Evolutionary conservation across 2,329 filamentous ascomycete genomes (phyloP).

Genomic region (Fusarium coffeatum): DNA sequence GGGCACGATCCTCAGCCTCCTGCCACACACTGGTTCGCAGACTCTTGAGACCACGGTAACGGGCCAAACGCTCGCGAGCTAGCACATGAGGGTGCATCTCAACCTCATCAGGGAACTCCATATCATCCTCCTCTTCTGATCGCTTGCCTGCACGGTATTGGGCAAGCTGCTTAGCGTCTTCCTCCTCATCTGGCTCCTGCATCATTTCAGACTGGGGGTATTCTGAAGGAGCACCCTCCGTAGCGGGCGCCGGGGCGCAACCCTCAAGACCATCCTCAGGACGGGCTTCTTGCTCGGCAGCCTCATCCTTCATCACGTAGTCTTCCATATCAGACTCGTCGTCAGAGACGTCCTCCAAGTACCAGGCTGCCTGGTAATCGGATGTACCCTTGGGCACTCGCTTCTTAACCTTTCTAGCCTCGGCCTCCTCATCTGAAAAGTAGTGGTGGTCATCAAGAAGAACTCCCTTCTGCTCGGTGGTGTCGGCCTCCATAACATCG

Average conservation of each 20-base stretch:
- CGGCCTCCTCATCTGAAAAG: constrained; percentile 82
- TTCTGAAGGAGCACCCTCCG: constrained; percentile 84
- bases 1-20: constrained; percentile 83
- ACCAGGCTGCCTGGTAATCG: constrained; percentile 95
- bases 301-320: constrained; percentile 67
- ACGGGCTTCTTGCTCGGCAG: constrained; percentile 67
- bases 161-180: constrained; percentile 78
- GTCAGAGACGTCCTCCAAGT: constrained; percentile 81
- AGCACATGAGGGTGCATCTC: constrained; percentile 89
- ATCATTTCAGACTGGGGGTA: constrained; percentile 96
- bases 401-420: constrained; percentile 67
- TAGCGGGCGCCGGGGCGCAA: constrained; percentile 72
- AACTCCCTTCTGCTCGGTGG: constrained; percentile 80
- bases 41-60: constrained; percentile 93
- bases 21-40: constrained; percentile 90
- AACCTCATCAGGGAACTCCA: constrained; percentile 97
- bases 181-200: constrained; percentile 85
- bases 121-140: constrained; percentile 86
- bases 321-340: constrained; percentile 88
- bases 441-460: constrained; percentile 97
- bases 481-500: constrained; percentile 50
- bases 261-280: constrained; percentile 89
- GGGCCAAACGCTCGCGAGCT: constrained; percentile 84
- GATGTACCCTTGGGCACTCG: constrained; percentile 91
- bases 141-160: constrained; percentile 83